Conservation (phyloP, 257 asterid species). For the Salvia hispanica region DNA sequence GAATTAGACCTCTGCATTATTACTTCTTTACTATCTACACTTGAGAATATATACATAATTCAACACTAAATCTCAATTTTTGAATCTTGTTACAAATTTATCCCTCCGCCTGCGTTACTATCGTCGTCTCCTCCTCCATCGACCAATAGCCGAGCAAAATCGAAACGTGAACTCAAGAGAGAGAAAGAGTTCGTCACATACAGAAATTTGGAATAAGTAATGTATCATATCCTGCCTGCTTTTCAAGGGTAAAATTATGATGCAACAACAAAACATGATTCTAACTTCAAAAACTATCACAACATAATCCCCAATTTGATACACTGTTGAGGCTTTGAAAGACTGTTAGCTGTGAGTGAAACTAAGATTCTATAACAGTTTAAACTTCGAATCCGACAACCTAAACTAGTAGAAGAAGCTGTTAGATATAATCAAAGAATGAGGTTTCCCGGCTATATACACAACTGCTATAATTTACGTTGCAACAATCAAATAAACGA, state of each 20-base stretch:
- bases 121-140: too few relatives aligned
- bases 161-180: too few relatives aligned
- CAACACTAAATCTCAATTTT: too few relatives aligned
- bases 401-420: slow-evolving; percentile 6
- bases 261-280: not conserved
- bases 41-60: too few relatives aligned
- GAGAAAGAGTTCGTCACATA: too few relatives aligned
- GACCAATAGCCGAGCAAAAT: too few relatives aligned
- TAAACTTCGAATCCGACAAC: slow-evolving; percentile 23
- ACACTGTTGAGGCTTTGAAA: not conserved
- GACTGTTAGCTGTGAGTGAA: slow-evolving; percentile 3
- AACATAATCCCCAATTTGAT: not conserved
- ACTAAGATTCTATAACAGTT: slow-evolving; percentile 1
- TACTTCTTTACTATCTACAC: not conserved
- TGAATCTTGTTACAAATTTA: too few relatives aligned
- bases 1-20: not conserved
- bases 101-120: too few relatives aligned
- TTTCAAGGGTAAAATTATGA: too few relatives aligned
- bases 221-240: too few relatives aligned
- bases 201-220: too few relatives aligned
- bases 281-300: not conserved
- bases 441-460: slow-evolving; percentile 13
- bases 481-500: slow-evolving; percentile 25
- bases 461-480: slow-evolving; percentile 9
- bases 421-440: slow-evolving; percentile 18